A percentile compares a stretch with the other conserved stretches of the same genome.
Evolutionary conservation across 2,329 filamentous ascomycete genomes (phyloP).

Genomic region (Rhinocladiella mackenziei): DNA sequence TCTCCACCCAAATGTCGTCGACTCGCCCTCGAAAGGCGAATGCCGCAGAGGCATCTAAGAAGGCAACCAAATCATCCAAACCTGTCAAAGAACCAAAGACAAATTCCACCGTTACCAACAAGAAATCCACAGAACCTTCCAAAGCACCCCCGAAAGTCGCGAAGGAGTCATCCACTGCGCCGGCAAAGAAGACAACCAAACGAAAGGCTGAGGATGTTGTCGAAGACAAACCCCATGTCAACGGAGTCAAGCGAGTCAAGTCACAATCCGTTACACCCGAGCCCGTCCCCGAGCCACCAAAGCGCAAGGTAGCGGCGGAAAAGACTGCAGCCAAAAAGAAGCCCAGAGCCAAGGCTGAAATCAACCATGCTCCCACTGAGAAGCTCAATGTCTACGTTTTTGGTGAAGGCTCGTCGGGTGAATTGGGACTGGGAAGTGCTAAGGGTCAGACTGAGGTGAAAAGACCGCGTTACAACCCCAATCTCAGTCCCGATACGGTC

Average conservation of each 20-base stretch:
- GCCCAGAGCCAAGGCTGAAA: slow-evolving; percentile 35
- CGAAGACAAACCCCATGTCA: slow-evolving; percentile 18
- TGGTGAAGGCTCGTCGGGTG: slow-evolving; percentile 69
- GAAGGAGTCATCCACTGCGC: no score
- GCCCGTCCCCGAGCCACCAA: slow-evolving; percentile 1
- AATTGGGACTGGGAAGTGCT: slow-evolving; percentile 70
- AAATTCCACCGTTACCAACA: background rate
- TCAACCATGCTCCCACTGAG: slow-evolving; percentile 61
- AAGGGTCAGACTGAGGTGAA: slow-evolving; percentile 62
- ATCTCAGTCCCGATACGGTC: slow-evolving; percentile 53
- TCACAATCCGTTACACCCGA: background rate
- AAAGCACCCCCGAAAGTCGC: background rate
- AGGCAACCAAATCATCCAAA: slow-evolving; percentile 10
- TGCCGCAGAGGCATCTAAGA: slow-evolving; percentile 13
- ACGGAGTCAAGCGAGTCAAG: slow-evolving; percentile 20
- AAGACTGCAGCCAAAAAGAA: slow-evolving; percentile 19
- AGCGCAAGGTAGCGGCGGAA: slow-evolving; percentile 8
- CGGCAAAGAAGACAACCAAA: slow-evolving; percentile 24
- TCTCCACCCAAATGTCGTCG: slow-evolving; percentile 12
- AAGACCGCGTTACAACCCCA: slow-evolving; percentile 64
- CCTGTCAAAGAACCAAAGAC: slow-evolving; percentile 7
- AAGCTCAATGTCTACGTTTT: slow-evolving; percentile 71
- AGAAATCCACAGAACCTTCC: background rate
- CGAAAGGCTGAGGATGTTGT: slow-evolving; percentile 27
- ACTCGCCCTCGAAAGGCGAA: slow-evolving; percentile 20